phyloP scores from a whole-genome alignment of 1,284 basidiomycete species.

The Pseudozyma sp. region DNA sequence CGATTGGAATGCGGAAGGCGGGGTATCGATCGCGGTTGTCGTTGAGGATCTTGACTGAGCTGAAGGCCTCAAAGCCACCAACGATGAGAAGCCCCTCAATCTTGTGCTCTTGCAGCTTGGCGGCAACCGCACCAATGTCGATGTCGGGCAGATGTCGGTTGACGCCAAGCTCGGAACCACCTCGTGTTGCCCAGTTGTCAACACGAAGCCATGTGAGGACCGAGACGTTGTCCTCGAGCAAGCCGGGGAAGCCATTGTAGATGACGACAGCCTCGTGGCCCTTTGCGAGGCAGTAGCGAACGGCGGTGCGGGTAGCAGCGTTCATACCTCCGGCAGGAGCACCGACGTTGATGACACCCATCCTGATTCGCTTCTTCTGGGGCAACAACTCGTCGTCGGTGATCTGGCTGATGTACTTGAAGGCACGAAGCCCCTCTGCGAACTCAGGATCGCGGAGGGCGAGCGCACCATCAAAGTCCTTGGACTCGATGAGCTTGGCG shows the following conservation, averaged over 20 bases:
- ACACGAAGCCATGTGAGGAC: slow-evolving; percentile 96
- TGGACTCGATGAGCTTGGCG: slow-evolving; percentile 81
- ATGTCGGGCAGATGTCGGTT: slow-evolving; percentile 87
- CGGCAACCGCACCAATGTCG: slow-evolving; percentile 83
- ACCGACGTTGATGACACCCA: slow-evolving; percentile 93
- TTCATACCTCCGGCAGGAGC: slow-evolving; percentile 99
- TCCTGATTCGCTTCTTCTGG: slow-evolving; percentile 74
- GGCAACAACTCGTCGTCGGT: slow-evolving; percentile 77
- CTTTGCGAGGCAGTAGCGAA: slow-evolving; percentile 89
- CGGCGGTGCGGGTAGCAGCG: slow-evolving; percentile 92
- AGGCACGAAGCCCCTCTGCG: slow-evolving; percentile 84
- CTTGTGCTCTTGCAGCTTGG: slow-evolving; percentile 87
- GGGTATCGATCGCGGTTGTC: slow-evolving; percentile 84
- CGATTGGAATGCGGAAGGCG: slow-evolving; percentile 76
- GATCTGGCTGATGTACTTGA: slow-evolving; percentile 71
- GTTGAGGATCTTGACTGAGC: slow-evolving; percentile 81
- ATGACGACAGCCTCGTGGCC: slow-evolving; percentile 91
- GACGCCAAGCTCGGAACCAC: slow-evolving; percentile 97
- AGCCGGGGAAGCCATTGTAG: slow-evolving; percentile 93
- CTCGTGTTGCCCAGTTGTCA: slow-evolving; percentile 93
- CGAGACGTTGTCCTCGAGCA: slow-evolving; percentile 87
- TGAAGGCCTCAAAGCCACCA: slow-evolving; percentile 96
- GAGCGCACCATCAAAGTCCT: slow-evolving; percentile 89
- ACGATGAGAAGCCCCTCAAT: slow-evolving; percentile 88
- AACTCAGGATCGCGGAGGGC: slow-evolving; percentile 92